A percentile compares a stretch with the other conserved stretches of the same genome.
These are phyloP conservation scores for Fusarium falciforme DNA, from an alignment of 2,329 filamentous ascomycete species.

Conservation along the genomic window DNA sequence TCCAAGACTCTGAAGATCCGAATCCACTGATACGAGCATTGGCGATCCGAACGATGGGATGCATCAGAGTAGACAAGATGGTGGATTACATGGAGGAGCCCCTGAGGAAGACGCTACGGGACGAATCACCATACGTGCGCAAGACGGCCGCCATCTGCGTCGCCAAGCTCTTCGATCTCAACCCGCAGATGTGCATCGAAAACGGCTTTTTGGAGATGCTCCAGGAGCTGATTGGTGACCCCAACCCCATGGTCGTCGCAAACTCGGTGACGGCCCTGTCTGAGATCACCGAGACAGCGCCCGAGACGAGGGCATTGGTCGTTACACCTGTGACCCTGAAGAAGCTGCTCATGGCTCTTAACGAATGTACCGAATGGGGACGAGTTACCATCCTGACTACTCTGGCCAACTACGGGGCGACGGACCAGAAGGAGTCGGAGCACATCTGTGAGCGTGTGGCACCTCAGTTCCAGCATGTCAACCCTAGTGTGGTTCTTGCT, in stretches of 20 bases:
- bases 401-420: slow-evolving; percentile 85
- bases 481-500: slow-evolving; percentile 95
- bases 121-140: slow-evolving; percentile 97
- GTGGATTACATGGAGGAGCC: slow-evolving; percentile 99
- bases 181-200: slow-evolving; percentile 91
- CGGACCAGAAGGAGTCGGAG: slow-evolving; percentile 95
- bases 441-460: slow-evolving; percentile 97
- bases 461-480: slow-evolving; percentile 98
- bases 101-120: slow-evolving; percentile 91
- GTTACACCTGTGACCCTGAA: slow-evolving; percentile 87
- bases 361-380: slow-evolving; percentile 99
- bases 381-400: slow-evolving; percentile 92
- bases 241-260: slow-evolving; percentile 98
- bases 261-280: slow-evolving; percentile 95
- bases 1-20: slow-evolving; percentile 98
- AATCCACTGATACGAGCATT: slow-evolving; percentile 95
- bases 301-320: slow-evolving; percentile 87
- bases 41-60: slow-evolving; percentile 98
- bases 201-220: slow-evolving; percentile 95
- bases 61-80: slow-evolving; percentile 99
- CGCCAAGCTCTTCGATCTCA: slow-evolving; percentile 96
- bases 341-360: slow-evolving; percentile 95
- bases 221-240: slow-evolving; percentile 95
- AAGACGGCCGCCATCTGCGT: slow-evolving; percentile 99
- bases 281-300: slow-evolving; percentile 90